Conservation (phyloP, 768 basidiomycete species). For the Pisolithus sp. region DNA sequence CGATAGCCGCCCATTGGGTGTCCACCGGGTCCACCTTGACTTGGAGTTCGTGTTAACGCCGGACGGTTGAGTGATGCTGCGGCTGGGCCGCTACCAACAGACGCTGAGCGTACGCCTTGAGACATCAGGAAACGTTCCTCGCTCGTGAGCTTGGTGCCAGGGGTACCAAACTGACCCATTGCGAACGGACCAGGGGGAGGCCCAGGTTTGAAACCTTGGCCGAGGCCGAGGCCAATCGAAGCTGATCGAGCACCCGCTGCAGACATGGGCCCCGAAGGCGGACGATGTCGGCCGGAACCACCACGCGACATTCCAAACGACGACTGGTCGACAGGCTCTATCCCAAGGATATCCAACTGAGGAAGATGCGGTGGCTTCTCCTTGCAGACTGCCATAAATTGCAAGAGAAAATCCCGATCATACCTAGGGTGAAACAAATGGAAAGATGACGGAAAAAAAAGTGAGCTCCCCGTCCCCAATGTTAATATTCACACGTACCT, state of each 20-base stretch:
- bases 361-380: slow-evolving; percentile 92
- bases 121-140: slow-evolving; percentile 59
- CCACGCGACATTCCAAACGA: slow-evolving; percentile 49
- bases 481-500: slow-evolving; percentile 39
- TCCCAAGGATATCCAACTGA: slow-evolving; percentile 83
- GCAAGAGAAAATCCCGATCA: slow-evolving; percentile 94
- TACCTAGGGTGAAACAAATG: slow-evolving; percentile 41
- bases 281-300: slow-evolving; percentile 57
- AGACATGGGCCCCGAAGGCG: slow-evolving; percentile 37
- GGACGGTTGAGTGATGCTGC: slow-evolving; percentile 44
- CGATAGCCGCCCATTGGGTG: slow-evolving; percentile 48
- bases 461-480: neutral
- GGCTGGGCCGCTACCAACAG: slow-evolving; percentile 46
- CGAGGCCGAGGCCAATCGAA: slow-evolving; percentile 44
- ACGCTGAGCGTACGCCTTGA: slow-evolving; percentile 43
- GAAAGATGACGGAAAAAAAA: neutral
- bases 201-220: slow-evolving; percentile 30
- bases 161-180: slow-evolving; percentile 68
- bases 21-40: slow-evolving; percentile 47
- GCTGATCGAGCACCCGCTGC: slow-evolving; percentile 39
- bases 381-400: slow-evolving; percentile 92
- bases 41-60: slow-evolving; percentile 65
- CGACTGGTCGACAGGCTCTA: slow-evolving; percentile 66
- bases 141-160: slow-evolving; percentile 52
- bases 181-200: slow-evolving; percentile 27